Evolutionary conservation across 352 stramenopile species (phyloP).

Genomic region (Elongisporangium senticosum): DNA sequence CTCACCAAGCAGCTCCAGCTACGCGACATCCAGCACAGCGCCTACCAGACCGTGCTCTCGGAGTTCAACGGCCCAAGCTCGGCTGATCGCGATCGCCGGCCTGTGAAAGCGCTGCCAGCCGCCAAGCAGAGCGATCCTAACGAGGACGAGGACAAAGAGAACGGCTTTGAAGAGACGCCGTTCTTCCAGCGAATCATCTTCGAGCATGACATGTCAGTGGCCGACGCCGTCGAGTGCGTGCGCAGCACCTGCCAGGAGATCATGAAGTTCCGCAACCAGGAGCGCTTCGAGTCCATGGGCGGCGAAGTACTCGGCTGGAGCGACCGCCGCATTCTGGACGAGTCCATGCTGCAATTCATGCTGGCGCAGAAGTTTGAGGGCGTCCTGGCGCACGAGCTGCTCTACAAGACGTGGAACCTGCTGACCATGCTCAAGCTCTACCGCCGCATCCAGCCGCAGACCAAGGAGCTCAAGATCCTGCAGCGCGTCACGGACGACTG

Average conservation of each 20-base stretch:
- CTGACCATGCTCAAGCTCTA: constrained; percentile 49
- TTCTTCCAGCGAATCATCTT: constrained; percentile 57
- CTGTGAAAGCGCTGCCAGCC: background rate
- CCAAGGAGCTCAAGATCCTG: constrained; percentile 40
- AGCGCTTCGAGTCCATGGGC: constrained; percentile 36
- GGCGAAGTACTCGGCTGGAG: constrained; percentile 50
- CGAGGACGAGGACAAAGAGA: background rate
- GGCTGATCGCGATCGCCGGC: constrained; percentile 1
- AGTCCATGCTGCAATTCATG: constrained; percentile 46
- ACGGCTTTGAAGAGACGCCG: constrained; percentile 12
- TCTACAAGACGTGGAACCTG: constrained; percentile 67
- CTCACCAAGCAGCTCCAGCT: constrained; percentile 23
- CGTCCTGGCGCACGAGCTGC: constrained; percentile 36
- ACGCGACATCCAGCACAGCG: constrained; percentile 53
- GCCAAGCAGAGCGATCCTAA: background rate
- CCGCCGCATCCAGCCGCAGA: constrained; percentile 53
- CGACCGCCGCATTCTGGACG: constrained; percentile 35
- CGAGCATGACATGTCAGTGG: constrained; percentile 22
- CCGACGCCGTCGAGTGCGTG: constrained; percentile 39
- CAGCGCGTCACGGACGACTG: constrained; percentile 58
- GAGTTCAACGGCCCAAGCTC: constrained; percentile 19
- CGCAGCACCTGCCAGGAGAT: constrained; percentile 56
- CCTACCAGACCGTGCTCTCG: constrained; percentile 45
- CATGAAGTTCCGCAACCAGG: constrained; percentile 40
- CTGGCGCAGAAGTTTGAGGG: constrained; percentile 48